phyloP scores from a whole-genome alignment of 179 eudicot genomes.

The Drosera spatulata region DNA sequence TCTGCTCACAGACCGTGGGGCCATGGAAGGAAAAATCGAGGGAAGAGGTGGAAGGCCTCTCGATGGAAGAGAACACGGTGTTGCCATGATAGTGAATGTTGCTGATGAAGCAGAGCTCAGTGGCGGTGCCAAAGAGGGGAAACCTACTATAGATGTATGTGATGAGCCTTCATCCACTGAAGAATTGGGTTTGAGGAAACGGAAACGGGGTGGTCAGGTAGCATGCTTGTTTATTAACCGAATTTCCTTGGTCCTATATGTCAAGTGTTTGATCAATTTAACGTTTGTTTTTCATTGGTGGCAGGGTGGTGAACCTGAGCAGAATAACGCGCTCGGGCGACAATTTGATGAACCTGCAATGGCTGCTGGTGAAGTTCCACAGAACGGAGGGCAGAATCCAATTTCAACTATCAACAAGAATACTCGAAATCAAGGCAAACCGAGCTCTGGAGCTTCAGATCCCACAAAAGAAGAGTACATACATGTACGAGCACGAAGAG shows the following conservation, averaged over 20 bases:
- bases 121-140: background rate
- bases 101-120: constrained; percentile 1
- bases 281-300: background rate
- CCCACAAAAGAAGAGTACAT: constrained; percentile 63
- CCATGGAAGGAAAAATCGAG: constrained; percentile 23
- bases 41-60: constrained; percentile 20
- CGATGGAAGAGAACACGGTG: constrained; percentile 34
- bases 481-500: constrained; percentile 89
- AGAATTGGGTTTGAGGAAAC: background rate
- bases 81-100: constrained; percentile 2
- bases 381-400: background rate
- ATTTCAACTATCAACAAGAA: constrained; percentile 17
- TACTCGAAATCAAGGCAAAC: constrained; percentile 49
- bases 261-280: background rate
- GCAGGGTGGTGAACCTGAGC: background rate
- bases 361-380: background rate
- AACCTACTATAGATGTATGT: background rate
- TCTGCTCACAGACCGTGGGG: background rate
- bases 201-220: constrained; percentile 2
- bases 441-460: constrained; percentile 43
- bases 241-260: background rate
- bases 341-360: background rate
- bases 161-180: background rate
- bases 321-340: background rate
- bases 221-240: background rate